Evolutionary conservation across 352 stramenopile species (phyloP), one percentile per base, ranked within the genome.

Genomic region (Pythium dissimile): DNA sequence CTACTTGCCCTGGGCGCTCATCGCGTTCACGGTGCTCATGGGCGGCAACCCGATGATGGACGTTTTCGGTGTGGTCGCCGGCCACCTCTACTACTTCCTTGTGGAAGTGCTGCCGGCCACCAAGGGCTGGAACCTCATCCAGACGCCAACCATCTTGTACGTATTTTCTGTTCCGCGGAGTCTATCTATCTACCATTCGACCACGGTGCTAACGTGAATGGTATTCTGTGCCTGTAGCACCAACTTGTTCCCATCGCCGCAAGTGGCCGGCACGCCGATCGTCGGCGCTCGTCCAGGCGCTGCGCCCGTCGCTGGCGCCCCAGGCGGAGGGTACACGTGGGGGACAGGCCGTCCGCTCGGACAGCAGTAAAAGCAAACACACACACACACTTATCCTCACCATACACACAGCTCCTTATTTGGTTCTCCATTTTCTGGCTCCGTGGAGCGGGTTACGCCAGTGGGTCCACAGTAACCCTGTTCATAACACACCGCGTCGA

Each of bases 51-150:
- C 88, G 18, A 89, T 96, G 45, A 91, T 89, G 72, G 83, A 95
- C 59, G 65, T 95, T 44, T 86, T 94, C 26, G 88, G 88, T 1
- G 77, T 96, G 13, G 61, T 94, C 11, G 84, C 87, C 7, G 88
- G 86, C 18, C 88, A 96, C 68, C 54, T 95, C 34, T 96, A 95
- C 76, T 96, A 96, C 70, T 96, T 95, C 45, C 44, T 95, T 45
- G 66, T 95, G 42, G 88, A 96, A 64, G 84, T 95, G 51, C 70
- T 95, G 28, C 88, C 88, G 15, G 72, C 79, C 39, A 92, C 82
- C 27, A 93, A 95, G 64, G 84, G 84, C 23, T 92, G 83, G 82
- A 89, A 81, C 49, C 52, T 94, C 39, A 61, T 95, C 60, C 78
- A 94, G 62, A 95, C 86, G 13, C 86, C 86, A 6, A 62, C 72